These are phyloP conservation scores for Globisporangium parvum DNA, from an alignment of 352 stramenopile genomes.

Conservation along the genomic window DNA sequence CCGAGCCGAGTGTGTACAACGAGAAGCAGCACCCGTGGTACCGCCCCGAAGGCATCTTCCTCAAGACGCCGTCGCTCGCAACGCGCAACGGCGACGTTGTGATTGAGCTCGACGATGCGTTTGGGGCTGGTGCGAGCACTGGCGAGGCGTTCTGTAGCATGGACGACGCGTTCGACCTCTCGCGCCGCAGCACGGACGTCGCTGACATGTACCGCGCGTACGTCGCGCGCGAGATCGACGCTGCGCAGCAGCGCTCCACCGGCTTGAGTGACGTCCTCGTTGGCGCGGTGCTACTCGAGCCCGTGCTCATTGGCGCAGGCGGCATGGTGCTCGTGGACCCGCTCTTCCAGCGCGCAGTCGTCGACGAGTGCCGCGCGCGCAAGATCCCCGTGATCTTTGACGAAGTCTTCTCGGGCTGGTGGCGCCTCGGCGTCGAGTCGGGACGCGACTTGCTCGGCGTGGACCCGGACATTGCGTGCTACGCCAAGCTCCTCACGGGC, in stretches of 20 bases:
- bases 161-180: conserved; percentile 47
- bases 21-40: conserved; percentile 91
- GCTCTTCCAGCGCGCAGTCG: conserved; percentile 88
- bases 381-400: conserved; percentile 91
- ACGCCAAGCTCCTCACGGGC: conserved; percentile 90
- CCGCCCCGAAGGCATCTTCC: conserved; percentile 72
- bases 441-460: conserved; percentile 78
- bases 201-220: conserved; percentile 60
- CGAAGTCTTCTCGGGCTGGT: conserved; percentile 90
- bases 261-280: conserved; percentile 52
- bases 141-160: conserved; percentile 36
- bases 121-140: conserved; percentile 18
- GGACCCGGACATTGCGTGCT: conserved; percentile 88
- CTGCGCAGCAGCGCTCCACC: conserved; percentile 18
- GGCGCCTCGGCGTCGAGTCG: conserved; percentile 84
- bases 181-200: conserved; percentile 28
- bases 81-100: conserved; percentile 55
- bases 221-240: conserved; percentile 46
- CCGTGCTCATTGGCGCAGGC: conserved; percentile 84
- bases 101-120: conserved; percentile 45
- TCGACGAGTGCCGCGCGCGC: conserved; percentile 63
- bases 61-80: conserved; percentile 72
- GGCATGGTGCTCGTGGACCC: conserved; percentile 91
- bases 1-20: conserved; percentile 89
- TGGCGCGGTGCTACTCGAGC: conserved; percentile 83